These are phyloP conservation scores for Boeremia lycopersici DNA, from an alignment of 2,329 filamentous ascomycete genomes.

Conservation along the genomic window DNA sequence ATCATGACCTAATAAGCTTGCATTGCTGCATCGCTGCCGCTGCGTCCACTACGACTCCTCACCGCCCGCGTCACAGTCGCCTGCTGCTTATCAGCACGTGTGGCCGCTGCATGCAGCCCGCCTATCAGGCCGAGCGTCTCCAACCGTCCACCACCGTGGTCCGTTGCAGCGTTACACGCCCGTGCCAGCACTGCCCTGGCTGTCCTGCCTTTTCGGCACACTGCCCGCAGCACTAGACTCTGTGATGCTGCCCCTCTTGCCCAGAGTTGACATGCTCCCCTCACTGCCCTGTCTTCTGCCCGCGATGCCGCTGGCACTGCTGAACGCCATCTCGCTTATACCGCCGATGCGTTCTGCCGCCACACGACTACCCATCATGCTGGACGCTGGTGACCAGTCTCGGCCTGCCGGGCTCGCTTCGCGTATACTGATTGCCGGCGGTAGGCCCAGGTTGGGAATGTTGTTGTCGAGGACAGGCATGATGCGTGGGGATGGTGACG, in stretches of 20 bases:
- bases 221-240: slow-evolving; percentile 24
- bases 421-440: slow-evolving; percentile 47
- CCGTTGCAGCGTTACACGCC: slow-evolving; percentile 45
- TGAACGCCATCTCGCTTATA: slow-evolving; percentile 19
- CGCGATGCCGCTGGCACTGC: slow-evolving; percentile 32
- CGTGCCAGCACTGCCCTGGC: slow-evolving; percentile 23
- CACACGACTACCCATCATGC: slow-evolving; percentile 19
- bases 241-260: slow-evolving; percentile 30
- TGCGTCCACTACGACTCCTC: too few relatives aligned
- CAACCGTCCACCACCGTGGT: too few relatives aligned
- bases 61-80: too few relatives aligned
- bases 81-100: too few relatives aligned
- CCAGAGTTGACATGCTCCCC: slow-evolving; percentile 29
- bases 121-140: background rate
- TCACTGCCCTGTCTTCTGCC: slow-evolving; percentile 41
- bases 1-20: too few relatives aligned
- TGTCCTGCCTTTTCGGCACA: slow-evolving; percentile 33
- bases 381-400: slow-evolving; percentile 35
- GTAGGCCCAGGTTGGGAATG: slow-evolving; percentile 52
- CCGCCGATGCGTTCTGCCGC: slow-evolving; percentile 11
- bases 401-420: slow-evolving; percentile 40
- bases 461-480: slow-evolving; percentile 44
- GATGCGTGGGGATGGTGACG: slow-evolving; percentile 49
- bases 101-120: background rate
- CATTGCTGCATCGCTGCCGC: too few relatives aligned